phyloP scores from a whole-genome alignment of 1,284 basidiomycete genomes.

The Bjerkandera adusta region DNA sequence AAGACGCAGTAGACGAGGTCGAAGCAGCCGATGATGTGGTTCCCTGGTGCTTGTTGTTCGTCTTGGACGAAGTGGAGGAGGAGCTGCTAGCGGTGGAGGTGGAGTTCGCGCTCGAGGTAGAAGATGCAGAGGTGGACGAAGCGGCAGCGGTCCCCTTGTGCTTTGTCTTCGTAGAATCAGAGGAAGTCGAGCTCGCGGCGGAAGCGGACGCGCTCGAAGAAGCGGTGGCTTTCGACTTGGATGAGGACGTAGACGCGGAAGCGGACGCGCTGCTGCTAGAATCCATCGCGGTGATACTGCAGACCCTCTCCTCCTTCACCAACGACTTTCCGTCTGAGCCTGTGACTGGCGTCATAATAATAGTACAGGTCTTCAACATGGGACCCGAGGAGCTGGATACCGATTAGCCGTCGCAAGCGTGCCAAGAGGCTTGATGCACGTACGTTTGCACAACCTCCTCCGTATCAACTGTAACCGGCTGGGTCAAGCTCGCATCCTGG shows the following conservation, averaged over 20 bases:
- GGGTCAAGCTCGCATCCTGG: slow-evolving; percentile 22
- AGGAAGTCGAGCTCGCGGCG: neutral
- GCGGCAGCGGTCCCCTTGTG: too few species aligned
- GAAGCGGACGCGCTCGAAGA: neutral
- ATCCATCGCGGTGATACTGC: slow-evolving; percentile 40
- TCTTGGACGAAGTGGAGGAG: too few species aligned
- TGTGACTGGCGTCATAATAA: slow-evolving; percentile 54
- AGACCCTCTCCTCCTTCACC: slow-evolving; percentile 58
- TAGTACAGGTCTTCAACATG: slow-evolving; percentile 60
- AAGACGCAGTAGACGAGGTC: neutral
- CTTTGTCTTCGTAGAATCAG: neutral
- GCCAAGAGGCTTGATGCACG: too few species aligned
- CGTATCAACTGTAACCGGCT: slow-evolving; percentile 30
- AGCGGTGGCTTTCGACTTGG: too few species aligned
- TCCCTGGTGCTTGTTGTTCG: too few species aligned
- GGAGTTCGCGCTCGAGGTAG: neutral
- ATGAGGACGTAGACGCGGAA: slow-evolving; percentile 15
- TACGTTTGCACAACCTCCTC: slow-evolving; percentile 33
- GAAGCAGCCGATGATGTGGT: too few species aligned
- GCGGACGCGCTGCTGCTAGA: slow-evolving; percentile 13
- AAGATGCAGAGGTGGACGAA: neutral
- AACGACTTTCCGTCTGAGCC: slow-evolving; percentile 44
- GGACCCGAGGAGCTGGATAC: slow-evolving; percentile 39
- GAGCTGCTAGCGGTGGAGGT: too few species aligned
- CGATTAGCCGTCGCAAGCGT: too few species aligned